Conservation (phyloP, 2,329 filamentous ascomycete species). For the Verticillium zaregamsianum region DNA sequence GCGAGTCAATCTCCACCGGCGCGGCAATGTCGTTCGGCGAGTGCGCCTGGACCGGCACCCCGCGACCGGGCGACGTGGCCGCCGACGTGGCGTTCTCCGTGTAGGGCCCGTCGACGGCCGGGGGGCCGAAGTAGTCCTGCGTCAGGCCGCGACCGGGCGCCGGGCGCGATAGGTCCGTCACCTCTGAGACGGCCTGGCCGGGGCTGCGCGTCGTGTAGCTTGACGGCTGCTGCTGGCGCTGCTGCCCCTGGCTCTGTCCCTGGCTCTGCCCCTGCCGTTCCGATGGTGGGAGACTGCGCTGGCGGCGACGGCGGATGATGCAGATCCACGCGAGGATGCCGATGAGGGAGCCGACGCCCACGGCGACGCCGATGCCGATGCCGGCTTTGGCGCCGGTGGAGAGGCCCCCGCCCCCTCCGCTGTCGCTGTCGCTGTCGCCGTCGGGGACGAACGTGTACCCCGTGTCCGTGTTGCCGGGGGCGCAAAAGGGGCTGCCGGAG, state of each 20-base stretch:
- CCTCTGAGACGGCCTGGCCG: conserved; percentile 25
- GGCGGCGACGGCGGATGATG: conserved; percentile 32
- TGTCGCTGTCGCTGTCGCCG: conserved; percentile 20
- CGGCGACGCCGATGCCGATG: conserved; percentile 49
- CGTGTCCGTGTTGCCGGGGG: conserved; percentile 19
- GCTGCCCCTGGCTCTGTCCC: too few relatives aligned
- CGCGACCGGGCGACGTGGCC: conserved; percentile 28
- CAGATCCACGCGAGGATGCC: conserved; percentile 44
- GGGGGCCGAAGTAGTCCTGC: conserved; percentile 40
- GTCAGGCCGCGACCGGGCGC: conserved; percentile 24
- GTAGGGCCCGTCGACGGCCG: conserved; percentile 41
- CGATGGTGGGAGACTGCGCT: conserved; percentile 12
- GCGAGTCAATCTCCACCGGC: conserved; percentile 51
- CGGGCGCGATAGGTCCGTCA: conserved; percentile 17
- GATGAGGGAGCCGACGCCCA: conserved; percentile 37
- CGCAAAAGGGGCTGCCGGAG: conserved; percentile 33
- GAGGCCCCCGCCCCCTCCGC: conserved; percentile 20
- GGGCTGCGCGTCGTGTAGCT: background rate
- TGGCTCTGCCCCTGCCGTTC: background rate
- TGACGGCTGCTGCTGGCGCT: conserved; percentile 3
- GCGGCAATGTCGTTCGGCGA: conserved; percentile 44
- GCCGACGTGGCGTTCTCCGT: conserved; percentile 23
- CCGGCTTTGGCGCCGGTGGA: conserved; percentile 51
- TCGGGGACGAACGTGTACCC: background rate
- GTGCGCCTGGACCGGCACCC: conserved; percentile 39